Base-by-base conservation (phyloP, 495 filamentous ascomycete species). In the Penicillium goetzii region DNA sequence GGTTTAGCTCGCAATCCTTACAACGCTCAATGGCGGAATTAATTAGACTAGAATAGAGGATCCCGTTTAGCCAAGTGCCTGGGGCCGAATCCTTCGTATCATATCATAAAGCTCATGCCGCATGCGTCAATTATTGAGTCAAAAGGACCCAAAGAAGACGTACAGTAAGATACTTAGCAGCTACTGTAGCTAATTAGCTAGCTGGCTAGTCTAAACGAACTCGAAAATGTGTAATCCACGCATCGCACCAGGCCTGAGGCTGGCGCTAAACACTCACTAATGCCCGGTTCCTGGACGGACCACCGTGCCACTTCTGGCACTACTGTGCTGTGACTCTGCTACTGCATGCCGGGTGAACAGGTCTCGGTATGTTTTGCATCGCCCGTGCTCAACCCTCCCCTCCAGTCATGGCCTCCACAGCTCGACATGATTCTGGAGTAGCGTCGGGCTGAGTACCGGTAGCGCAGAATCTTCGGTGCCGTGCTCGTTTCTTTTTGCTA, bases 301-400 rank as follows among this genome's bases (percentile, higher is more conserved):
- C 34, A 60, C 53, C 25, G 56, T 50, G 43, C 21, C 56, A 50
- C 50, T 38, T 52, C 55, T 45, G 47, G 19, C 41, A 36, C 52
- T 51, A 59, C 34, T 72, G 70, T 68, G 54, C 59, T 72, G 61
- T 61, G 58, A 72, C 65, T 63, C 58, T 68, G 30, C 62, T 67
- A 72, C 69, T 69, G 65, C 65, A 63, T 63, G 47, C 21, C 30
- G 26, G 19, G 21, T 47, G 38, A 36, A 28, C 19, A 58, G 28
- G 19, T 52, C 19, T 49, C 19, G 19, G 40, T 51, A 72, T 72
- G 62, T 70, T 69, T 62, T 70, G 70, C 67, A 64, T 67, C 50
- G 14, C 45, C 43, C 41, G 34, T 56, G 58, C 52, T 47, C 15
- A 45, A 9, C 8, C 41, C 41, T 45, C 41, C 8, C 28, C 5